A percentile compares a stretch with the other conserved stretches of the same genome.
Evolutionary conservation across 164 flowering plant species (phyloP).

Genomic region (Paratinospora sagittata): DNA sequence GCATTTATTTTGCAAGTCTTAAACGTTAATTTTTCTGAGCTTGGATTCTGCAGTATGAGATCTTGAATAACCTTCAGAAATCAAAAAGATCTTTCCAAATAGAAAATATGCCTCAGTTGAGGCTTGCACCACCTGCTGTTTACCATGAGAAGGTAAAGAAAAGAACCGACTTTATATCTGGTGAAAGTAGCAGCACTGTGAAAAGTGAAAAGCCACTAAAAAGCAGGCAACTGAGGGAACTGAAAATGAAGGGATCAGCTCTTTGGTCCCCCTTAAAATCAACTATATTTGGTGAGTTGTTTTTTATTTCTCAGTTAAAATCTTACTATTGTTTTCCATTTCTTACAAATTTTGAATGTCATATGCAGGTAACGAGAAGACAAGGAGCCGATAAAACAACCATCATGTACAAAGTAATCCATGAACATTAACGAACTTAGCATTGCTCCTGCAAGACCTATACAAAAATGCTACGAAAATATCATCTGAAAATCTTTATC

Average conservation of each 20-base stretch:
- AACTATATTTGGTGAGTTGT: slow-evolving; percentile 64
- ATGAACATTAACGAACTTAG: too few relatives aligned
- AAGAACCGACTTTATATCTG: slow-evolving; percentile 34
- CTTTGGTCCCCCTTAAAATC: slow-evolving; percentile 63
- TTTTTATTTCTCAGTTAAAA: neutral
- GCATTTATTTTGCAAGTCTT: neutral
- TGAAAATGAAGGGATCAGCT: slow-evolving; percentile 60
- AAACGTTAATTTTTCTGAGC: neutral
- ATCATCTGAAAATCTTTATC: too few relatives aligned
- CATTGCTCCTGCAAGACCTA: too few relatives aligned
- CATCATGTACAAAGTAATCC: slow-evolving; percentile 1
- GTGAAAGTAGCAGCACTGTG: slow-evolving; percentile 47
- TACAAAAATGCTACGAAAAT: too few relatives aligned
- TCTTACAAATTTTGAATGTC: neutral
- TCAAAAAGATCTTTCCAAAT: slow-evolving; percentile 43
- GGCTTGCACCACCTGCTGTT: slow-evolving; percentile 92
- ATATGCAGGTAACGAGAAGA: slow-evolving; percentile 8
- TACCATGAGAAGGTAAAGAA: slow-evolving; percentile 93
- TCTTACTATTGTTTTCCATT: neutral
- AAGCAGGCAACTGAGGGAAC: slow-evolving; percentile 45
- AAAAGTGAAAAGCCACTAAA: slow-evolving; percentile 40
- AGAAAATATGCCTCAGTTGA: slow-evolving; percentile 67
- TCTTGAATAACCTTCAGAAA: slow-evolving; percentile 62
- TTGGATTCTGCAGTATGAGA: slow-evolving; percentile 68
- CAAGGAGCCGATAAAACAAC: slow-evolving; percentile 10